phyloP scores from a whole-genome alignment of 441 rosid genomes.

The Euphorbia corollata region DNA sequence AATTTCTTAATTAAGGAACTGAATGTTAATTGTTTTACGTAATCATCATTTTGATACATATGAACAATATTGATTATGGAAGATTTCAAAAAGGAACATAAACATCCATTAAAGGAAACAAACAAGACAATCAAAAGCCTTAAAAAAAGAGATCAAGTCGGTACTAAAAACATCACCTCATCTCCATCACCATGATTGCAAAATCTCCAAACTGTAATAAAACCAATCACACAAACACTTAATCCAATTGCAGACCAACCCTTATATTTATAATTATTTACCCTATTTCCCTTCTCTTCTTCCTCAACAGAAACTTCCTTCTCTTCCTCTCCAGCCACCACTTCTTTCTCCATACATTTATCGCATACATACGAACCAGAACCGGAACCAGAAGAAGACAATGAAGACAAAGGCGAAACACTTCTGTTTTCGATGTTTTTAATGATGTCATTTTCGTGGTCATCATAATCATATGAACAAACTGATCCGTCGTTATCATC shows the following conservation, averaged over 20 bases:
- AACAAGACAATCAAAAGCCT: neutral
- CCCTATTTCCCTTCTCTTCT: constrained; percentile 9
- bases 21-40: too few species aligned
- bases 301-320: constrained; percentile 6
- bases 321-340: constrained; percentile 5
- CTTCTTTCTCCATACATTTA: constrained; percentile 15
- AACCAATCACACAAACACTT: constrained; percentile 11
- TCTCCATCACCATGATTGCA: constrained; percentile 11
- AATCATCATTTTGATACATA: too few species aligned
- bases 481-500: constrained; percentile 24
- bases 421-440: constrained; percentile 9
- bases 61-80: neutral
- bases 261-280: neutral
- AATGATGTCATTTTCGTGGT: constrained; percentile 18
- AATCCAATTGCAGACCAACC: constrained; percentile 21
- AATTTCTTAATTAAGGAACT: too few species aligned
- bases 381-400: constrained; percentile 18
- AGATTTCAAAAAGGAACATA: neutral
- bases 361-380: constrained; percentile 17
- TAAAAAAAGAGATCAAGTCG: constrained; percentile 28
- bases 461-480: constrained; percentile 26
- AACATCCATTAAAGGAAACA: neutral
- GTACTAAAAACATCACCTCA: constrained; percentile 27
- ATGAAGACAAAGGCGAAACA: constrained; percentile 9
- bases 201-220: constrained; percentile 20